Percentiles rank a stretch among this genome's conserved stretches.
Evolutionary conservation across 2,329 filamentous ascomycete genomes (phyloP).

Genomic region (Xylariaceae sp.): DNA sequence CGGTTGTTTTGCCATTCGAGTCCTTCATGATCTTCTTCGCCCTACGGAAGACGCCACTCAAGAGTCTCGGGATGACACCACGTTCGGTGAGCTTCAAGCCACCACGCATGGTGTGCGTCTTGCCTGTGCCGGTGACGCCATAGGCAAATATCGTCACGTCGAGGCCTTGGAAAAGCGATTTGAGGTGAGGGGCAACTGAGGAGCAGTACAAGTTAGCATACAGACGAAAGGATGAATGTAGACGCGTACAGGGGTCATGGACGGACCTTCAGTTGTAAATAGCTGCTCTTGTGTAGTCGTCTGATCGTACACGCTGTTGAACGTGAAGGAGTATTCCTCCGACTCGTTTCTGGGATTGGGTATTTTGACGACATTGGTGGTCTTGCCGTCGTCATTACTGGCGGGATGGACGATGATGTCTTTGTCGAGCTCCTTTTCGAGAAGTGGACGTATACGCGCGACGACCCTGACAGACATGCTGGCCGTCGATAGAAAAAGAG

Average conservation of each 20-base stretch:
- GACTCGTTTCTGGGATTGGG: slow-evolving; percentile 89
- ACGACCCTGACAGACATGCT: slow-evolving; percentile 74
- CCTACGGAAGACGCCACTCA: slow-evolving; percentile 80
- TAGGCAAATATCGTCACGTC: slow-evolving; percentile 91
- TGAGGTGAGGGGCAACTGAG: slow-evolving; percentile 86
- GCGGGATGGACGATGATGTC: slow-evolving; percentile 77
- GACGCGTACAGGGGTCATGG: slow-evolving; percentile 4
- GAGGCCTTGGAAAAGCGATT: slow-evolving; percentile 84
- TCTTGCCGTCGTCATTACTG: slow-evolving; percentile 53
- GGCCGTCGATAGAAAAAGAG: slow-evolving; percentile 4
- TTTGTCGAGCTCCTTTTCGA: slow-evolving; percentile 78
- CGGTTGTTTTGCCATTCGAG: slow-evolving; percentile 60
- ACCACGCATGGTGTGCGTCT: slow-evolving; percentile 94
- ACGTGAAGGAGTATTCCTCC: slow-evolving; percentile 90
- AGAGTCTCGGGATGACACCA: slow-evolving; percentile 78
- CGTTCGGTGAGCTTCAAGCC: slow-evolving; percentile 80
- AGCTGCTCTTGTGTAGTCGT: slow-evolving; percentile 76
- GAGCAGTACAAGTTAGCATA: slow-evolving; percentile 67
- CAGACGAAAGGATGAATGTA: slow-evolving; percentile 1
- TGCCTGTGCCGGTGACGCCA: slow-evolving; percentile 87
- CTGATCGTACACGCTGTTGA: slow-evolving; percentile 87
- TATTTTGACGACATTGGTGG: slow-evolving; percentile 71
- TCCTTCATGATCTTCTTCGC: slow-evolving; percentile 84
- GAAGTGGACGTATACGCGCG: slow-evolving; percentile 80
- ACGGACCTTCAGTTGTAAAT: slow-evolving; percentile 78